A percentile compares a stretch with the other conserved stretches of the same genome.
phyloP scores from a whole-genome alignment of 371 early-diverging fungal species.

The Mucor sp. region DNA sequence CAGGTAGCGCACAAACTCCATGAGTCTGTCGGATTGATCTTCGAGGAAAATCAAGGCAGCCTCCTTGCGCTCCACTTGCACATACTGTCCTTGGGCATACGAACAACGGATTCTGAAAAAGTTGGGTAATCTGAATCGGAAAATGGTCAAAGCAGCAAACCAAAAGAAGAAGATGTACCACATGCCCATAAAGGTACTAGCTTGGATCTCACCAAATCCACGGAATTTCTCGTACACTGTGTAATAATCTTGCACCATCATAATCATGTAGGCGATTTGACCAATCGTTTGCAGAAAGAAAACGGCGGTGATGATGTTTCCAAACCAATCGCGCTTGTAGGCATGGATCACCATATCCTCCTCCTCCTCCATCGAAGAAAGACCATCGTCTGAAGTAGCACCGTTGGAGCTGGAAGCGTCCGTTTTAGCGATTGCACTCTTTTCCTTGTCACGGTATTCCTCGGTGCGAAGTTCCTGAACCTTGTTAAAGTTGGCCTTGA shows the following conservation, averaged over 20 bases:
- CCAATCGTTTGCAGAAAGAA: conserved; percentile 45
- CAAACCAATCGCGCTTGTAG: conserved; percentile 38
- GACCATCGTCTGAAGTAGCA: not conserved
- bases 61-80: conserved; percentile 67
- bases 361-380: conserved; percentile 1
- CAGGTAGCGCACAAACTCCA: conserved; percentile 17
- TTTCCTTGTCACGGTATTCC: conserved; percentile 6
- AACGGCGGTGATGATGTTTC: conserved; percentile 22
- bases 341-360: conserved; percentile 38
- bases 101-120: conserved; percentile 67
- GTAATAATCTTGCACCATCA: conserved; percentile 44
- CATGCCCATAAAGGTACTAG: conserved; percentile 48
- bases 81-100: conserved; percentile 56
- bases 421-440: not conserved
- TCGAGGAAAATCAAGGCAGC: conserved; percentile 27
- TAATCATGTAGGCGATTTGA: conserved; percentile 43
- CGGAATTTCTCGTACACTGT: conserved; percentile 33
- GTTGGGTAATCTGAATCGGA: conserved; percentile 52
- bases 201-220: conserved; percentile 30
- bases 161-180: conserved; percentile 74
- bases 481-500: conserved; percentile 11
- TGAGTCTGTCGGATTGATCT: conserved; percentile 7
- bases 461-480: conserved; percentile 13
- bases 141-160: conserved; percentile 58
- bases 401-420: not conserved